phyloP scores from a whole-genome alignment of 805 yeast species.

The Lachancea dasiensis region DNA sequence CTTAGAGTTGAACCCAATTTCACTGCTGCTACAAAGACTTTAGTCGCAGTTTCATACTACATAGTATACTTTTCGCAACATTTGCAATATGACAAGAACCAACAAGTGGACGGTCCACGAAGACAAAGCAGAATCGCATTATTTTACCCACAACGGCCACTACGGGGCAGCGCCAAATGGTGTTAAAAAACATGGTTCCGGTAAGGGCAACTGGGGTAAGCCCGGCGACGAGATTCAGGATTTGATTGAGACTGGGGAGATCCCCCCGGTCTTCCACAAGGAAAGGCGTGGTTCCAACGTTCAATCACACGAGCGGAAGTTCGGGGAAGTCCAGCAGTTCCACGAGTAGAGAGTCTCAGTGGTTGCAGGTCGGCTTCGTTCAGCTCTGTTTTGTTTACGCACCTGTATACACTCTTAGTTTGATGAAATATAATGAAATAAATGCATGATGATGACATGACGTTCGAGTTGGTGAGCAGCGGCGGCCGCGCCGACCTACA shows the following conservation, averaged over 20 bases:
- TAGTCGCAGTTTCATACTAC: too few relatives aligned
- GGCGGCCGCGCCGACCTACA: too few relatives aligned
- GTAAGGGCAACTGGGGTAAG: constrained; percentile 83
- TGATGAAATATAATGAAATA: background rate
- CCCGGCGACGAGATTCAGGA: constrained; percentile 72
- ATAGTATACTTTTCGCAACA: too few relatives aligned
- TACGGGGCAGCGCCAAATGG: constrained; percentile 64
- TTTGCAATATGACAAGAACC: constrained; percentile 62
- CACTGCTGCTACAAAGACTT: too few relatives aligned
- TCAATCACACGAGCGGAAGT: constrained; percentile 38
- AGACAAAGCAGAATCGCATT: constrained; percentile 52
- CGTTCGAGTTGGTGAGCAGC: background rate
- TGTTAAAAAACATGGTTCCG: constrained; percentile 79
- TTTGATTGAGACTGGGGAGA: constrained; percentile 52
- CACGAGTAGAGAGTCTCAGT: background rate
- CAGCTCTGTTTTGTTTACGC: background rate
- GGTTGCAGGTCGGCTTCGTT: background rate
- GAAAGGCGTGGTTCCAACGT: constrained; percentile 48
- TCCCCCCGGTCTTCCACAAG: constrained; percentile 41
- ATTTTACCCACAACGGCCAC: constrained; percentile 74
- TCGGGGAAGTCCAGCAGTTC: constrained; percentile 29
- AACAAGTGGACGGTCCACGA: constrained; percentile 68
- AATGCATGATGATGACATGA: too few relatives aligned
- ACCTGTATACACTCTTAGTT: background rate
- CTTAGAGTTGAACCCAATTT: too few relatives aligned